Evolutionary conservation across 2,329 filamentous ascomycete species (phyloP).

Genomic region (Venturia effusa): DNA sequence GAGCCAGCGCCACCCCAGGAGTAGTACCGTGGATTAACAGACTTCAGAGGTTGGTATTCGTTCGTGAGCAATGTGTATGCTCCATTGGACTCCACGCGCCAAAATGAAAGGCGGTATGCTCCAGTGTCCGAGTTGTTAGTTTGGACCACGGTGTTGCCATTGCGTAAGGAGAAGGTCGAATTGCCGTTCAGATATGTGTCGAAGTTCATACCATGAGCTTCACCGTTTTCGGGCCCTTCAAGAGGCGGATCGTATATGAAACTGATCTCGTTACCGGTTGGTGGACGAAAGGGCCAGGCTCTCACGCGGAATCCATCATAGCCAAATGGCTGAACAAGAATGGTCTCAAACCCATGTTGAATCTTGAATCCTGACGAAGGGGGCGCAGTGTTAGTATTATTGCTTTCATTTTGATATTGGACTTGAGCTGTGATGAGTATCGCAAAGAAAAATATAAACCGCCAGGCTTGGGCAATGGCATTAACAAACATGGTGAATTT

Average conservation of each 20-base stretch:
- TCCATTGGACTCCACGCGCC: conserved; percentile 24
- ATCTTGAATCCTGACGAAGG: conserved; percentile 22
- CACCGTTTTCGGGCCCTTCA: conserved; percentile 25
- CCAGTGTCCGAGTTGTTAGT: conserved; percentile 19
- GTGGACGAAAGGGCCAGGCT: conserved; percentile 28
- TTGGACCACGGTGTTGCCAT: conserved; percentile 26
- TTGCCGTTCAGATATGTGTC: conserved; percentile 24
- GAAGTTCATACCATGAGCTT: conserved; percentile 23
- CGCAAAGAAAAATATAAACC: not conserved
- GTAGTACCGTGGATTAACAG: conserved; percentile 26
- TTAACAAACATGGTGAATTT: not conserved
- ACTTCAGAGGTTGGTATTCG: conserved; percentile 29
- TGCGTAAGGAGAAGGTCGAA: conserved; percentile 21
- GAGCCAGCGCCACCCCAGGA: conserved; percentile 24
- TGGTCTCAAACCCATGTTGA: conserved; percentile 29
- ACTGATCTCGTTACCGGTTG: conserved; percentile 25
- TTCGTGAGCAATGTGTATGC: conserved; percentile 42
- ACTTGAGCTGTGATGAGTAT: not conserved
- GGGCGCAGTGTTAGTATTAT: conserved; percentile 9
- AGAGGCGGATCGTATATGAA: conserved; percentile 30
- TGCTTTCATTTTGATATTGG: not conserved
- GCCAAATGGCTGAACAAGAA: conserved; percentile 29
- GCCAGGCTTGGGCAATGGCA: not conserved
- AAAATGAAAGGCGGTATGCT: conserved; percentile 21
- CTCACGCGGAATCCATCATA: conserved; percentile 30